A percentile compares a stretch with the other conserved stretches of the same genome.
These are phyloP conservation scores for Puccinia horiana DNA, from an alignment of 1,284 basidiomycete genomes.

Conservation along the genomic window DNA sequence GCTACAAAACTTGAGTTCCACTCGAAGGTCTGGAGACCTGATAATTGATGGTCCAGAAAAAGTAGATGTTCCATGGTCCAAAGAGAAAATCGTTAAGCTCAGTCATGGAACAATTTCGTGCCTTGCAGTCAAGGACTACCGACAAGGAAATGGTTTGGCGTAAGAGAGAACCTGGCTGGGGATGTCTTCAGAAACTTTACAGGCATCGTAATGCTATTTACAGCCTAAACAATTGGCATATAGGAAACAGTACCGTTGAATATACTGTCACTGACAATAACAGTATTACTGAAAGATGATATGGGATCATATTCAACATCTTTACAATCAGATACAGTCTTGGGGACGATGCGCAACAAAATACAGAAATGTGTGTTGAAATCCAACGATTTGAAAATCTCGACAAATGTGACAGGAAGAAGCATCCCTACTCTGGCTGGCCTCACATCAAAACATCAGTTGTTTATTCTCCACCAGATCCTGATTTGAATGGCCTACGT, in stretches of 20 bases:
- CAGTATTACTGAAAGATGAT: neutral
- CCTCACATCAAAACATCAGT: conserved; percentile 5
- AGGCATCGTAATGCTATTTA: neutral
- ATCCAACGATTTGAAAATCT: neutral
- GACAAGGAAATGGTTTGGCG: neutral
- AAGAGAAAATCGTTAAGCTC: neutral
- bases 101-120: neutral
- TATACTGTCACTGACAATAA: neutral
- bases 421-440: neutral
- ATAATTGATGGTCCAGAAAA: neutral
- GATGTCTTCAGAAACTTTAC: neutral
- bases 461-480: neutral
- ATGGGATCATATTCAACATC: neutral
- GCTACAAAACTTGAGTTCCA: neutral
- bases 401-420: neutral
- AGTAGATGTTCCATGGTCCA: neutral
- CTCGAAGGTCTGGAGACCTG: neutral
- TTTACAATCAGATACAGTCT: neutral
- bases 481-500: neutral
- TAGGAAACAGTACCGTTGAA: neutral
- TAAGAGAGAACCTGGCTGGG: neutral
- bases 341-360: neutral
- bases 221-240: neutral
- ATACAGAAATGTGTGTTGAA: conserved; percentile 5
- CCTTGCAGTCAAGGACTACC: neutral